phyloP scores from a whole-genome alignment of 768 basidiomycete species.

The Russula compacta region DNA sequence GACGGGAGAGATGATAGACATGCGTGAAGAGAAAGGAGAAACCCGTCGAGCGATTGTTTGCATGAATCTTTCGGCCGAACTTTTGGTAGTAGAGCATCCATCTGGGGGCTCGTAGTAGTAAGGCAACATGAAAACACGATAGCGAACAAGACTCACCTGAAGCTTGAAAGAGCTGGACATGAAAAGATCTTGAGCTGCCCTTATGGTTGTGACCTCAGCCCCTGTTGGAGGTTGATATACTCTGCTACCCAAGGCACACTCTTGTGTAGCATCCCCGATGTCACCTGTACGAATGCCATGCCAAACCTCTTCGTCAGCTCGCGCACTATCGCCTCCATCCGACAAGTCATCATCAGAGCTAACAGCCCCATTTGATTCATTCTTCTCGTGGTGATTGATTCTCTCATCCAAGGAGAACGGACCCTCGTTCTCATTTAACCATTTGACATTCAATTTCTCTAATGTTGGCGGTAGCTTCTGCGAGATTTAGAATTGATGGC shows the following conservation, averaged over 20 bases:
- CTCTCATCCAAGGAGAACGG: neutral
- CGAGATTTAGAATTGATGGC: neutral
- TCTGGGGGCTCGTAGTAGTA: slow-evolving; percentile 33
- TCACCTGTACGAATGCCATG: neutral
- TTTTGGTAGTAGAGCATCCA: slow-evolving; percentile 72
- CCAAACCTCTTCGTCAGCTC: neutral
- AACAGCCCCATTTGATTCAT: neutral
- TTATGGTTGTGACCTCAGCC: slow-evolving; percentile 60
- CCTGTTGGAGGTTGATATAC: slow-evolving; percentile 51
- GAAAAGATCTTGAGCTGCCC: slow-evolving; percentile 66
- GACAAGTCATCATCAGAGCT: neutral
- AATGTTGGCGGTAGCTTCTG: neutral
- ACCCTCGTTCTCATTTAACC: neutral
- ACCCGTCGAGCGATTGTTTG: slow-evolving; percentile 52
- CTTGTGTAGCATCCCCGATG: neutral
- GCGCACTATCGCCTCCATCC: neutral
- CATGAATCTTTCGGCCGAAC: slow-evolving; percentile 55
- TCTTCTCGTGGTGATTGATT: neutral
- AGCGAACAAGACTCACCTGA: slow-evolving; percentile 40
- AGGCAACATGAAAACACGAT: slow-evolving; percentile 1
- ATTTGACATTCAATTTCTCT: neutral
- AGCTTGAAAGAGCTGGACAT: slow-evolving; percentile 77
- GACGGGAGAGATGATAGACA: slow-evolving; percentile 52
- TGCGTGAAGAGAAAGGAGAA: slow-evolving; percentile 59
- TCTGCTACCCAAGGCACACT: slow-evolving; percentile 1